Evolutionary conservation across 345 rosid genomes (phyloP).

Genomic region (Corchorus capsularis): DNA sequence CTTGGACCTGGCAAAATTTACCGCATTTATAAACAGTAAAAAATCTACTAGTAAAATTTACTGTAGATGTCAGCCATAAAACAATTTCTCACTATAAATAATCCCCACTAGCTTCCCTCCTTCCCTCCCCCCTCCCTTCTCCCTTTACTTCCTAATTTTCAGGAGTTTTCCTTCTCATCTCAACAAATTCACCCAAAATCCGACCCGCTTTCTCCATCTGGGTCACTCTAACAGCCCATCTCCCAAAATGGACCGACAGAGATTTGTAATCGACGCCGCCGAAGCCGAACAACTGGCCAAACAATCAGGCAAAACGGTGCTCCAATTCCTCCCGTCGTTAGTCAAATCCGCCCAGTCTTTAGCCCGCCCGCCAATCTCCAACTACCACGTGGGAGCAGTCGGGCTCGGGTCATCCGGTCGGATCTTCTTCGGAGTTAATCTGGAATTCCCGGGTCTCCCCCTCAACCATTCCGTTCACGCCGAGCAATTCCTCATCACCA

Average conservation of each 20-base stretch:
- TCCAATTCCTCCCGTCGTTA: constrained; percentile 64
- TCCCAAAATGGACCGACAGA: constrained; percentile 47
- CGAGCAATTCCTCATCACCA: constrained; percentile 93
- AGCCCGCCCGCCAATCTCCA: constrained; percentile 86
- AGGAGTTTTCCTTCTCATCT: neutral
- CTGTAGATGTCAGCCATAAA: neutral
- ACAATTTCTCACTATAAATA: constrained; percentile 14
- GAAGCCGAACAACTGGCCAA: constrained; percentile 77
- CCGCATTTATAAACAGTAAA: neutral
- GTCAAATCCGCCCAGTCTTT: constrained; percentile 63
- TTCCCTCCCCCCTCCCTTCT: too few species aligned
- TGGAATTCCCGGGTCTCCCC: constrained; percentile 92
- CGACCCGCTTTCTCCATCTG: constrained; percentile 18
- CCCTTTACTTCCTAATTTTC: neutral
- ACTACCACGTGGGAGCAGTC: constrained; percentile 76
- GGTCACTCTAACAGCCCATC: constrained; percentile 27
- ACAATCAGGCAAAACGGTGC: constrained; percentile 47
- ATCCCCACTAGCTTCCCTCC: neutral
- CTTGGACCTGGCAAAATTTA: neutral
- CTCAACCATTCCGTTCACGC: constrained; percentile 94
- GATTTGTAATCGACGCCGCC: constrained; percentile 62
- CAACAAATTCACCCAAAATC: neutral
- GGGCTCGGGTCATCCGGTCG: constrained; percentile 90
- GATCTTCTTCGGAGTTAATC: constrained; percentile 79
- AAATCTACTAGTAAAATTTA: neutral